These are phyloP conservation scores for Trichoderma sp. DNA, from an alignment of 2,329 filamentous ascomycete genomes.

Conservation along the genomic window DNA sequence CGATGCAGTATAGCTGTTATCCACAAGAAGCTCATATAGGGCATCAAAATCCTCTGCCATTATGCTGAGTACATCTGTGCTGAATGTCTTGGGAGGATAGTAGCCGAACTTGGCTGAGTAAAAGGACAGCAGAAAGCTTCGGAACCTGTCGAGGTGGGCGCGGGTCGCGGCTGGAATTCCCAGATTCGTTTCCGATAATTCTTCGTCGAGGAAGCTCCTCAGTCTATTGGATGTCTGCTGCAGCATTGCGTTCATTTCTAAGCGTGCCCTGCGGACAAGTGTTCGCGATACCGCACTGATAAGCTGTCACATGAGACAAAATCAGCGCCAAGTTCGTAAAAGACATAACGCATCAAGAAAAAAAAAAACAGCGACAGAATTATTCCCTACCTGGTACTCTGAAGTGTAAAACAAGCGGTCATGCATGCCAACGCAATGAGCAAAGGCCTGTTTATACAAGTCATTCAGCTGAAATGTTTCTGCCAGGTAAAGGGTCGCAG, in stretches of 20 bases:
- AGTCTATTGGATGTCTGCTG: slow-evolving; percentile 57
- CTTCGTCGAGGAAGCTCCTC: slow-evolving; percentile 66
- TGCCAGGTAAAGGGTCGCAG: slow-evolving; percentile 65
- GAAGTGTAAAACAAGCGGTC: slow-evolving; percentile 53
- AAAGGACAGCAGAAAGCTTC: slow-evolving; percentile 63
- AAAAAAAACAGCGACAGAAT: neutral
- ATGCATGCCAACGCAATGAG: slow-evolving; percentile 76
- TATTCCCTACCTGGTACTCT: slow-evolving; percentile 55
- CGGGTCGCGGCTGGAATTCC: slow-evolving; percentile 59
- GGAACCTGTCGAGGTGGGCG: slow-evolving; percentile 69
- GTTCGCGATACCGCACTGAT: slow-evolving; percentile 55
- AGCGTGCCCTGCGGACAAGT: slow-evolving; percentile 60
- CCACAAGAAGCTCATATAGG: slow-evolving; percentile 69
- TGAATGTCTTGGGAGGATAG: slow-evolving; percentile 60
- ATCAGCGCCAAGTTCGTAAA: neutral
- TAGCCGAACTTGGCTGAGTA: slow-evolving; percentile 67
- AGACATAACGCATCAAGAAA: neutral
- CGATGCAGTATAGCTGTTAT: slow-evolving; percentile 51
- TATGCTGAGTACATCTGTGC: slow-evolving; percentile 49
- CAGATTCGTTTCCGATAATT: slow-evolving; percentile 64
- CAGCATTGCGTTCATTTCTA: slow-evolving; percentile 65
- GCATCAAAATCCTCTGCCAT: slow-evolving; percentile 70
- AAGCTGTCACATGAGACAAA: slow-evolving; percentile 34
- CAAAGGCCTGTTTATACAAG: slow-evolving; percentile 72
- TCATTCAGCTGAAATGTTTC: slow-evolving; percentile 62